Evolutionary conservation across 495 filamentous ascomycete species (phyloP).

Genomic region (Platismatia glauca): DNA sequence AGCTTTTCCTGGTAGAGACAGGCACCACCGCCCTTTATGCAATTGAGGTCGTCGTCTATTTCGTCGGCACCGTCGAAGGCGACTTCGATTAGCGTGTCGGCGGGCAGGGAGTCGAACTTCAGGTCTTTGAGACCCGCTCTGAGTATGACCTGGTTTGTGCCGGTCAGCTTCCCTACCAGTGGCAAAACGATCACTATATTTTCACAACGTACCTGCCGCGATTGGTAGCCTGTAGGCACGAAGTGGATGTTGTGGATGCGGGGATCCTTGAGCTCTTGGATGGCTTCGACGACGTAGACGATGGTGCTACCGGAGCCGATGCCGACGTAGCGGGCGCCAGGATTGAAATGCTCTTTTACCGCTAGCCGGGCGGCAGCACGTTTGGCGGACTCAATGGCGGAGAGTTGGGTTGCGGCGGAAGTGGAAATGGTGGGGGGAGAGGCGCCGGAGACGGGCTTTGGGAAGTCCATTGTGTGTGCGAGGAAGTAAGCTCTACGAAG

Average conservation of each 20-base stretch:
- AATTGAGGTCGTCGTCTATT: conserved; percentile 89
- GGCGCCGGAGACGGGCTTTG: conserved; percentile 16
- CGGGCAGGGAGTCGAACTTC: conserved; percentile 62
- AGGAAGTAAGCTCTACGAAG: conserved; percentile 1
- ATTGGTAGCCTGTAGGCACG: conserved; percentile 87
- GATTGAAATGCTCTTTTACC: conserved; percentile 73
- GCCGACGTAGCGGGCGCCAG: conserved; percentile 65
- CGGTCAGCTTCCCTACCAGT: neutral
- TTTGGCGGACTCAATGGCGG: conserved; percentile 69
- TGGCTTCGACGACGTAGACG: conserved; percentile 91
- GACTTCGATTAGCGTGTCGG: conserved; percentile 58
- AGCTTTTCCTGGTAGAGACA: conserved; percentile 98
- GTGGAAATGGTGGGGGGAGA: conserved; percentile 16
- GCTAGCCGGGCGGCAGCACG: conserved; percentile 72
- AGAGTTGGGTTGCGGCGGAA: conserved; percentile 27
- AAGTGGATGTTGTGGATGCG: conserved; percentile 57
- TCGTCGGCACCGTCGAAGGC: conserved; percentile 95
- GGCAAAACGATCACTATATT: neutral
- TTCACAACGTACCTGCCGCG: conserved; percentile 38
- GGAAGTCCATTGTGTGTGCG: conserved; percentile 17
- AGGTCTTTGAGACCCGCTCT: conserved; percentile 66
- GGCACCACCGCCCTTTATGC: conserved; percentile 94
- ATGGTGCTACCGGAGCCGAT: conserved; percentile 94
- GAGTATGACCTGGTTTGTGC: conserved; percentile 53
- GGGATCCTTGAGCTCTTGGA: conserved; percentile 58